These are phyloP conservation scores for Globisporangium heterothallicum DNA, from an alignment of 352 stramenopile genomes.

Conservation along the genomic window DNA sequence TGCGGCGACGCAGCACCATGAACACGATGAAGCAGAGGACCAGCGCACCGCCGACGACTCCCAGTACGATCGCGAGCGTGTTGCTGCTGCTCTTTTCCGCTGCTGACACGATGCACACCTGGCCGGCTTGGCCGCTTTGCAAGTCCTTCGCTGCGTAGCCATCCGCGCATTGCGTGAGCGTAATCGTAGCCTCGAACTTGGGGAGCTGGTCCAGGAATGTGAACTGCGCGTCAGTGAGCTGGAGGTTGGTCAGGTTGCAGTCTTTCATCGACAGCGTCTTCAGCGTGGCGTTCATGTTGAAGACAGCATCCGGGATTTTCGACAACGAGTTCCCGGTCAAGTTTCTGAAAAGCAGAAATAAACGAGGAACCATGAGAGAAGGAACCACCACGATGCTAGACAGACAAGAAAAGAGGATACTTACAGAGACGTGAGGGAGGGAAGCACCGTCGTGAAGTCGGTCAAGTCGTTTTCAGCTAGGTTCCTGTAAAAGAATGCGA, in stretches of 20 bases:
- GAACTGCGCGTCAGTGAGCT: slow-evolving; percentile 33
- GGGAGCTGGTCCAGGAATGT: slow-evolving; percentile 35
- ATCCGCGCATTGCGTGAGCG: slow-evolving; percentile 24
- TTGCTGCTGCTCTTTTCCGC: slow-evolving; percentile 16
- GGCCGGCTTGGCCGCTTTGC: slow-evolving; percentile 1
- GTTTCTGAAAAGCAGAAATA: slow-evolving; percentile 18
- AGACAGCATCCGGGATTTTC: slow-evolving; percentile 41
- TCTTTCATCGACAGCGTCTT: slow-evolving; percentile 37
- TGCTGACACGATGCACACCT: slow-evolving; percentile 21
- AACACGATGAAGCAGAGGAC: slow-evolving; percentile 40
- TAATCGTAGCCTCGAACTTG: slow-evolving; percentile 36
- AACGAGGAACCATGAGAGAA: too few species aligned
- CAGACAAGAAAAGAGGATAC: neutral
- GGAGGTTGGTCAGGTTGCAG: slow-evolving; percentile 57
- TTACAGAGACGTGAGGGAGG: slow-evolving; percentile 23
- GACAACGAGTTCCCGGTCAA: slow-evolving; percentile 39
- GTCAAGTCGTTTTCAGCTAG: slow-evolving; percentile 40
- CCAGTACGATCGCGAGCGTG: slow-evolving; percentile 36
- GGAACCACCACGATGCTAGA: too few species aligned
- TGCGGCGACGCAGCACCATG: slow-evolving; percentile 26
- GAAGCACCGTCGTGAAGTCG: slow-evolving; percentile 29
- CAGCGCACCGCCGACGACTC: slow-evolving; percentile 31
- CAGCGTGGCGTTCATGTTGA: slow-evolving; percentile 29
- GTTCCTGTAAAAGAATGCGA: slow-evolving; percentile 12
- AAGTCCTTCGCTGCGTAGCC: slow-evolving; percentile 11